phyloP scores from a whole-genome alignment of 768 basidiomycete species.

The Amanita thiersii region DNA sequence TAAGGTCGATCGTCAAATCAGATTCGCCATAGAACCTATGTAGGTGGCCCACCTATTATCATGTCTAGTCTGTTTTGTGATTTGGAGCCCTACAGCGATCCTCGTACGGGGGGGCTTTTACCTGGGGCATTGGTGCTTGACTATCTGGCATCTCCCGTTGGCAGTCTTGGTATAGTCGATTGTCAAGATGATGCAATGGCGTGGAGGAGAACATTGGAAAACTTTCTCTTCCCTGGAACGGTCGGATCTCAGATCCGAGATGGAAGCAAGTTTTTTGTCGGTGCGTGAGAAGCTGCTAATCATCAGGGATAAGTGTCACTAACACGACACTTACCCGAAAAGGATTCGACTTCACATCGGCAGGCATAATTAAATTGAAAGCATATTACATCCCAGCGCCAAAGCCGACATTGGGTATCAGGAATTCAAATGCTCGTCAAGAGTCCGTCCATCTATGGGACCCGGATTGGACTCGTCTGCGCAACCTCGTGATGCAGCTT shows the following conservation, averaged over 20 bases:
- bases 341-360: conserved; percentile 23
- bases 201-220: conserved; percentile 21
- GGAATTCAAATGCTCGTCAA: conserved; percentile 6
- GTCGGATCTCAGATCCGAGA: conserved; percentile 12
- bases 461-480: conserved; percentile 16
- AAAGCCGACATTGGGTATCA: conserved; percentile 4
- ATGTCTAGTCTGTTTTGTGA: neutral
- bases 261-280: conserved; percentile 23
- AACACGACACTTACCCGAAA: neutral
- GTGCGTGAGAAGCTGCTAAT: conserved; percentile 11
- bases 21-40: conserved; percentile 27
- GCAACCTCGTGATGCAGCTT: conserved; percentile 15
- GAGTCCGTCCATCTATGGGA: conserved; percentile 16
- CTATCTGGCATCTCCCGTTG: conserved; percentile 19
- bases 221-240: conserved; percentile 18
- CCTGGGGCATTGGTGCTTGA: conserved; percentile 18
- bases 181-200: conserved; percentile 15
- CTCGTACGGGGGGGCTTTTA: conserved; percentile 17
- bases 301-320: neutral
- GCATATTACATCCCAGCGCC: conserved; percentile 22
- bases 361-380: conserved; percentile 20
- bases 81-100: conserved; percentile 14
- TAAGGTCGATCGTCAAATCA: conserved; percentile 16
- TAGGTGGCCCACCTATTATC: conserved; percentile 8
- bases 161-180: conserved; percentile 20